Evolutionary conservation across 2,329 filamentous ascomycete genomes (phyloP).

Genomic region (Cladophialophora bantiana): DNA sequence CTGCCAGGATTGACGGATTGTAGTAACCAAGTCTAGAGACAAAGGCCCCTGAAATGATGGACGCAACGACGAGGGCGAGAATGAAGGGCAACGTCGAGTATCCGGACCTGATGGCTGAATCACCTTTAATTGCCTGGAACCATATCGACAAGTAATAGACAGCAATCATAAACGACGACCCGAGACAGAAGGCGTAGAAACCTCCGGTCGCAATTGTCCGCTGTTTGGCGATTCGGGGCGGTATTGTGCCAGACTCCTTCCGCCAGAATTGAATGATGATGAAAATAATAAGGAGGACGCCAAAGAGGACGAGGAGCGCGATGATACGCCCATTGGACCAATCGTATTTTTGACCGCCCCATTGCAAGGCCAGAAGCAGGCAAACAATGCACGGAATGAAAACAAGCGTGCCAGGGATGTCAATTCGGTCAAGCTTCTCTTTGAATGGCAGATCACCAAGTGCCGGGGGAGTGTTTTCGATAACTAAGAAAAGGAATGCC

Average conservation of each 20-base stretch:
- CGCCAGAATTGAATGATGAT: conserved; percentile 54
- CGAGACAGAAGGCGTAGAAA: conserved; percentile 47
- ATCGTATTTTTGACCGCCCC: conserved; percentile 52
- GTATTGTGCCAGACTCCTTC: conserved; percentile 55
- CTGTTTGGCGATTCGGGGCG: conserved; percentile 48
- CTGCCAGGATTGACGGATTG: conserved; percentile 39
- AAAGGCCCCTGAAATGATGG: conserved; percentile 30
- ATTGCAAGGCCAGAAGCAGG: conserved; percentile 50
- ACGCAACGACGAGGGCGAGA: conserved; percentile 31
- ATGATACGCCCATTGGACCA: conserved; percentile 56
- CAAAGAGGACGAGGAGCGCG: conserved; percentile 57
- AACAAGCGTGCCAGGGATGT: conserved; percentile 47
- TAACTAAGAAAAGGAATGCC: conserved; percentile 33
- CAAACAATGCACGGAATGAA: conserved; percentile 47
- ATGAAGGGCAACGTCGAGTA: conserved; percentile 36
- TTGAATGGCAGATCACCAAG: conserved; percentile 39
- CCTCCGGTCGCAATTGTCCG: conserved; percentile 45
- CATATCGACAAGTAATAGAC: conserved; percentile 53
- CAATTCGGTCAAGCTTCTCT: conserved; percentile 32
- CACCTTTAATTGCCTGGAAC: conserved; percentile 54
- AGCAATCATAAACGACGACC: conserved; percentile 47
- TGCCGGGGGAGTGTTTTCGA: conserved; percentile 30
- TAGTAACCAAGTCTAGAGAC: conserved; percentile 36
- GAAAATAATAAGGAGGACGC: conserved; percentile 53
- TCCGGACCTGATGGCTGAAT: conserved; percentile 39